phyloP scores from a whole-genome alignment of 768 basidiomycete species.

The Tricholoma matsutake region DNA sequence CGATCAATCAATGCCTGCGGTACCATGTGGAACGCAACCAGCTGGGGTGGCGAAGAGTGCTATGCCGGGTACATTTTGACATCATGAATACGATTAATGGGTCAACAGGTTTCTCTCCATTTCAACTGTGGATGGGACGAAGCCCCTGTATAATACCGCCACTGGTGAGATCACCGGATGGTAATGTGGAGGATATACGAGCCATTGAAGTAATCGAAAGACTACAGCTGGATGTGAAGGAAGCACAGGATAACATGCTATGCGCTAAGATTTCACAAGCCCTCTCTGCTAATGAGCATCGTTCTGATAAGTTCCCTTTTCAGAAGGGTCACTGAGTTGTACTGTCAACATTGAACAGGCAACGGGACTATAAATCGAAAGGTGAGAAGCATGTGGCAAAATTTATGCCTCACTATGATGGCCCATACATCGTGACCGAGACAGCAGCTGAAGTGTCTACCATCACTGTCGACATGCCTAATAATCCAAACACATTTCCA shows the following conservation, averaged over 20 bases:
- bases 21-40: constrained; percentile 26
- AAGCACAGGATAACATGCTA: constrained; percentile 15
- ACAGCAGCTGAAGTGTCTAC: constrained; percentile 16
- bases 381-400: constrained; percentile 29
- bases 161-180: constrained; percentile 1
- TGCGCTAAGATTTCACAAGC: constrained; percentile 23
- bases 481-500: too few relatives aligned
- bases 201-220: constrained; percentile 7
- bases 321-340: constrained; percentile 24
- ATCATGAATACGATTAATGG: too few relatives aligned
- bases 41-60: constrained; percentile 21
- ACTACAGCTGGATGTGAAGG: constrained; percentile 1
- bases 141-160: constrained; percentile 22
- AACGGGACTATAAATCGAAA: constrained; percentile 17
- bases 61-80: too few relatives aligned
- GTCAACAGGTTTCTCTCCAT: constrained; percentile 18
- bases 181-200: not conserved
- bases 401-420: constrained; percentile 34
- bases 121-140: constrained; percentile 11
- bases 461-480: constrained; percentile 18
- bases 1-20: too few relatives aligned
- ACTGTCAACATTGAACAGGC: constrained; percentile 24
- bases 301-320: too few relatives aligned
- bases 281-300: constrained; percentile 12
- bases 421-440: constrained; percentile 17